These are phyloP conservation scores for Abelmoschus esculentus DNA, from an alignment of 345 rosid genomes.

Conservation along the genomic window DNA sequence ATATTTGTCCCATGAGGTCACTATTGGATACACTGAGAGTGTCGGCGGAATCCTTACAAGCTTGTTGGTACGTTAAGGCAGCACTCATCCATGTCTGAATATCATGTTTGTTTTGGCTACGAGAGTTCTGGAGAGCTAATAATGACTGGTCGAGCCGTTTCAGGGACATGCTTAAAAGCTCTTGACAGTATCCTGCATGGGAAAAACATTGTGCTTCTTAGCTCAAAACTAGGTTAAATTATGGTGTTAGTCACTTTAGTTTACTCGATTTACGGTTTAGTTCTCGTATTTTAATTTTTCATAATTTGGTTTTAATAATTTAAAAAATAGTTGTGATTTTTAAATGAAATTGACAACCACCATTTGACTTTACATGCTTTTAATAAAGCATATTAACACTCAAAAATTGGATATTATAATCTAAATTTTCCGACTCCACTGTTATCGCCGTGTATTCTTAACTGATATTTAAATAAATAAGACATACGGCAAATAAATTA, in stretches of 20 bases:
- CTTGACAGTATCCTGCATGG: constrained; percentile 42
- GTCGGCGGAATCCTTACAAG: constrained; percentile 57
- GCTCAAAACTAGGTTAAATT: background rate
- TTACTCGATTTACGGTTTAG: background rate
- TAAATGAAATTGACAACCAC: no score
- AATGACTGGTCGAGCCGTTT: constrained; percentile 45
- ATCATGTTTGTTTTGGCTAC: constrained; percentile 34
- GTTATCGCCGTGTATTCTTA: no score
- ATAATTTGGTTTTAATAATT: no score
- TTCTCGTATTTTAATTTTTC: no score
- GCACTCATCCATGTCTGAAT: constrained; percentile 79
- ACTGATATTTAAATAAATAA: no score
- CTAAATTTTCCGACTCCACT: no score
- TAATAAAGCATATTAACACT: no score
- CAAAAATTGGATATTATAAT: no score
- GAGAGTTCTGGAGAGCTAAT: constrained; percentile 35
- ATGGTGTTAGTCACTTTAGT: background rate
- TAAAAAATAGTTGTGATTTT: no score
- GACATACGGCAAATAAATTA: no score
- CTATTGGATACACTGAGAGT: constrained; percentile 13
- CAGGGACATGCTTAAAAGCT: constrained; percentile 44
- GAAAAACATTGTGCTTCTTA: background rate
- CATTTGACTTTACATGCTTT: no score
- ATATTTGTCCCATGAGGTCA: constrained; percentile 22
- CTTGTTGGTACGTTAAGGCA: constrained; percentile 57